Evolutionary conservation across 495 filamentous ascomycete genomes (phyloP).

Genomic region (Elasticomyces elasticus): DNA sequence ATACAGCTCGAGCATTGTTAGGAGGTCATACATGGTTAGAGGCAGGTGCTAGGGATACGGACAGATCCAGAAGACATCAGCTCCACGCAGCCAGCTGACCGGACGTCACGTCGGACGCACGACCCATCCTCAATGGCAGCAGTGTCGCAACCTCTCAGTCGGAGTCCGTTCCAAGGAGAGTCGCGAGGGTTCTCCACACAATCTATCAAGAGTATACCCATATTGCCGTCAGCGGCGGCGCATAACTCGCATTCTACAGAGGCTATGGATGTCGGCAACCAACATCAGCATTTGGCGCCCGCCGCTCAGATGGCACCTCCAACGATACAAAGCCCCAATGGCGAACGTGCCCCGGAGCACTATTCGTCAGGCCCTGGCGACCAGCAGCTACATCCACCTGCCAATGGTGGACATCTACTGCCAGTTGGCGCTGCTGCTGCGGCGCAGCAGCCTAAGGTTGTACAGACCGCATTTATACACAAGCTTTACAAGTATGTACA

Average conservation of each 20-base stretch:
- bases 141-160: constrained; percentile 23
- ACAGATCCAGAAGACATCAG: neutral
- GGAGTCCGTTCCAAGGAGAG: constrained; percentile 27
- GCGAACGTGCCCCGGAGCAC: constrained; percentile 18
- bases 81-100: neutral
- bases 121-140: constrained; percentile 25
- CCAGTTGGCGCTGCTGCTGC: constrained; percentile 63
- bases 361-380: constrained; percentile 8
- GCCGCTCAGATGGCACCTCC: constrained; percentile 30
- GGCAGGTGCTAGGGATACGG: neutral
- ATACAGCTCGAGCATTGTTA: neutral
- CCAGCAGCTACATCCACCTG: neutral
- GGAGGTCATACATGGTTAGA: neutral
- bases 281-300: constrained; percentile 13
- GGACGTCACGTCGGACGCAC: neutral
- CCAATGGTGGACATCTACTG: constrained; percentile 23
- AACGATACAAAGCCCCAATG: constrained; percentile 26
- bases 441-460: constrained; percentile 91
- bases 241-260: constrained; percentile 22
- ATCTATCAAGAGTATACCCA: constrained; percentile 30
- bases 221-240: constrained; percentile 28
- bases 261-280: constrained; percentile 28
- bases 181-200: constrained; percentile 17
- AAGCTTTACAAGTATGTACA: constrained; percentile 89
- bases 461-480: constrained; percentile 98